Evolutionary conservation across 1,284 basidiomycete genomes (phyloP), one percentile per base, ranked within the genome.

Genomic region (Ganoderma multipileum): DNA sequence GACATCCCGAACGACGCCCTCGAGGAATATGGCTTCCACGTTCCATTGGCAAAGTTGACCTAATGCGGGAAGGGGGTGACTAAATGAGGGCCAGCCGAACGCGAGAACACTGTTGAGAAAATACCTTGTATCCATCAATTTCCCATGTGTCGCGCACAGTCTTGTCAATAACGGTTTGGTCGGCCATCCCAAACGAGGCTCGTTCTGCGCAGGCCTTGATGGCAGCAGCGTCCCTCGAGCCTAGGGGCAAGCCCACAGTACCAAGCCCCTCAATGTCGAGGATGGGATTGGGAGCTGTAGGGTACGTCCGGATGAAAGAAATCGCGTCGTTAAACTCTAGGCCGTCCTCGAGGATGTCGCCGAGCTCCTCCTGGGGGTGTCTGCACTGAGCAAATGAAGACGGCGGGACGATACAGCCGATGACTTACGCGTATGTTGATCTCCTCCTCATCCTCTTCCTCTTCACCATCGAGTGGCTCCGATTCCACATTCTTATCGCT

Each of bases 231-330:
- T 71, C 69, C 4, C 69, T 65, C 11, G 23, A 36, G 60, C 66
- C 70, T n/a, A 86, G 75, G 8, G 84, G 83, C 16, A 85, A 76
- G 0, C 83, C 82, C 44, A 85, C 66, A 6, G 68, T 47, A 1
- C 79, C 79, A 0, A 80, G 42, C 30, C 72, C 75, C 1, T 72
- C 71, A 16, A 80, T 65, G 12, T 54, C 59, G 9, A 80, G 67
- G 18, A 54, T 23, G 5, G 72, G 72, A 50, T 73, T 72, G 69
- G 76, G 73, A 71, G 81, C 57, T 68, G 73, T 36, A 73, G 72
- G 64, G 30, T 63, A 72, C 2, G 67, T 39, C 30, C 52, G 47
- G 47, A 39, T 61, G 76, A 80, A 71, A 74, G 79, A 68, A 38
- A 70, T 70, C 2, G 54, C 30, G n/a, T 57, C 65, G 26, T 33